Conservation (phyloP, 176 grass and related monocot species). For the Guadua angustifolia region DNA sequence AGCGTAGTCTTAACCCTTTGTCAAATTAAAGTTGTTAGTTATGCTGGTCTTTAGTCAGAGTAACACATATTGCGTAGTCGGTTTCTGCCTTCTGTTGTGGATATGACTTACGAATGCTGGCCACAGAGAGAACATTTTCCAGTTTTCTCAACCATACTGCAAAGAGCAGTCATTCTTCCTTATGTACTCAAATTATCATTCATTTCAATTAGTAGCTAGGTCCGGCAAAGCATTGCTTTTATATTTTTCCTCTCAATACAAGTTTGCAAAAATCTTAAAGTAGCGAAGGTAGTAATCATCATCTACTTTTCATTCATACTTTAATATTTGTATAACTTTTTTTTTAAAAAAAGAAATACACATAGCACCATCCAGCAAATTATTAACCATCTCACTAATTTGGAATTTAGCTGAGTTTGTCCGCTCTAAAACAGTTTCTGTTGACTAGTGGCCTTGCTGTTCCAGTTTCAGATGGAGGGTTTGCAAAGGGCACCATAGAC, state of each 20-base stretch:
- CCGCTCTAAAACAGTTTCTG: background rate
- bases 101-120: no score
- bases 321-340: no score
- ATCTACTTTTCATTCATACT: no score
- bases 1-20: background rate
- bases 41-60: background rate
- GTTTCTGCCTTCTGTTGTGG: no score
- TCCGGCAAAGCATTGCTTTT: no score
- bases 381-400: background rate
- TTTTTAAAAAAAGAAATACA: no score
- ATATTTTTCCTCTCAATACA: no score
- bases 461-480: slow-evolving; percentile 60
- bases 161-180: no score
- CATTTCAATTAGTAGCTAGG: background rate
- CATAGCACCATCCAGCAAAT: no score
- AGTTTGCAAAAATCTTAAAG: no score
- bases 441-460: background rate
- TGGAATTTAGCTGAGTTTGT: background rate
- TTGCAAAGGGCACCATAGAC: slow-evolving; percentile 65
- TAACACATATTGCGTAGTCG: background rate
- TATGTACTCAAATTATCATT: background rate
- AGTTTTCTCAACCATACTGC: no score
- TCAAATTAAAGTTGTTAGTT: background rate
- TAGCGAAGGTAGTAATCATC: no score
- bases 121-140: background rate